Percentiles rank a stretch among this genome's conserved stretches.
Conservation (phyloP, 768 basidiomycete species). For the Tylopilus subfusipes region DNA sequence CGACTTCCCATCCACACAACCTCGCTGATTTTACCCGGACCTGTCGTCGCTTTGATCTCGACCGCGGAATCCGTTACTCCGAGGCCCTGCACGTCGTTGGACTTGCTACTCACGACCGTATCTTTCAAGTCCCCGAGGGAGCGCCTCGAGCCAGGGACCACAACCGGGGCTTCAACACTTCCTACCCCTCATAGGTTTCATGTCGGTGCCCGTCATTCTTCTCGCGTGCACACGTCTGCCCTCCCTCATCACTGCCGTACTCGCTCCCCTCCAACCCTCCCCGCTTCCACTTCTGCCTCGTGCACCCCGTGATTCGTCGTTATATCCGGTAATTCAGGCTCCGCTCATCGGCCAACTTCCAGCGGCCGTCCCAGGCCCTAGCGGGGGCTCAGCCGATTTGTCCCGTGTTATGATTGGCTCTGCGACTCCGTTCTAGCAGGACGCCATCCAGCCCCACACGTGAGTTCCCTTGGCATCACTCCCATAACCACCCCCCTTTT, state of each 20-base stretch:
- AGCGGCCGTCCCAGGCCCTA: background rate
- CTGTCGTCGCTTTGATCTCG: background rate
- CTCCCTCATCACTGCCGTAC: too few species aligned
- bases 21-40: background rate
- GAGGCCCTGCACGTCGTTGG: background rate
- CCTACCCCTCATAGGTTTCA: background rate
- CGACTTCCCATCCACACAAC: background rate
- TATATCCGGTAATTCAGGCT: constrained; percentile 6
- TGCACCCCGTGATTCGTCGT: background rate
- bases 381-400: background rate
- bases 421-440: background rate
- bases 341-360: constrained; percentile 6
- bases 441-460: background rate
- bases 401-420: background rate
- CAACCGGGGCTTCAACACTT: background rate
- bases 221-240: background rate
- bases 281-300: background rate
- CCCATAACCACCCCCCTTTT: too few species aligned
- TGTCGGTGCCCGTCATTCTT: background rate
- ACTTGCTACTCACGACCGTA: background rate
- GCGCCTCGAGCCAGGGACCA: background rate
- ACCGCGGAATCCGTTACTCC: background rate
- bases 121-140: background rate
- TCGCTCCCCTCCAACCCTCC: background rate
- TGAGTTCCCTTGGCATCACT: constrained; percentile 5